Conservation (phyloP, 768 basidiomycete genomes). For the Kwoniella dejecticola region DNA sequence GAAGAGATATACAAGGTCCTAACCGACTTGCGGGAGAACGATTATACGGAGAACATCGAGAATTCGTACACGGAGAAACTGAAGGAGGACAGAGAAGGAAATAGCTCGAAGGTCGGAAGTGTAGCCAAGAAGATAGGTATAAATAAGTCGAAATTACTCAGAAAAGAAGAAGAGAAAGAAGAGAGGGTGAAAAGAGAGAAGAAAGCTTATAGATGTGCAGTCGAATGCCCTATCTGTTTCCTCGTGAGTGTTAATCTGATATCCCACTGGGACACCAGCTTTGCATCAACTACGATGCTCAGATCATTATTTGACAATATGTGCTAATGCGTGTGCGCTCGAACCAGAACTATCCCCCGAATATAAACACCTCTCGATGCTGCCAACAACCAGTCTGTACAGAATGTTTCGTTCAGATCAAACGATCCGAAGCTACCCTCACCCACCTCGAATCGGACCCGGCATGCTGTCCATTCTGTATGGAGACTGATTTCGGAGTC, state of each 20-base stretch:
- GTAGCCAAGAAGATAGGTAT: slow-evolving; percentile 33
- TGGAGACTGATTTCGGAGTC: slow-evolving; percentile 94
- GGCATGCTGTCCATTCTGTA: slow-evolving; percentile 95
- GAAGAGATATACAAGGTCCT: slow-evolving; percentile 64
- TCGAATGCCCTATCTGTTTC: slow-evolving; percentile 98
- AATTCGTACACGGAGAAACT: slow-evolving; percentile 45
- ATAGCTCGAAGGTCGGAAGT: slow-evolving; percentile 14
- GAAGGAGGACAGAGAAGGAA: slow-evolving; percentile 31
- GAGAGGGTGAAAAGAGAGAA: slow-evolving; percentile 64
- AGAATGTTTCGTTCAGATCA: slow-evolving; percentile 99
- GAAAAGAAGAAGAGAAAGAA: slow-evolving; percentile 32
- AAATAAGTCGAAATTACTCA: slow-evolving; percentile 32
- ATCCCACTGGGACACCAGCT: too few relatives aligned
- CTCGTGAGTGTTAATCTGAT: slow-evolving; percentile 64
- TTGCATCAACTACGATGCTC: not conserved
- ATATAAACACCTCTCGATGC: slow-evolving; percentile 95
- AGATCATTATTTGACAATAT: too few relatives aligned
- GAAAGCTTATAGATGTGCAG: slow-evolving; percentile 75
- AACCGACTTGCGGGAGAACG: slow-evolving; percentile 46
- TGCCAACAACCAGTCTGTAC: slow-evolving; percentile 99
- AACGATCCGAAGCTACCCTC: slow-evolving; percentile 88
- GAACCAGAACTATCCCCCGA: slow-evolving; percentile 87
- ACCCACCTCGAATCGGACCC: slow-evolving; percentile 96
- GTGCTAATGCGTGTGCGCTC: too few relatives aligned
- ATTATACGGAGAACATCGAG: slow-evolving; percentile 42